Evolutionary conservation across 1,284 basidiomycete species (phyloP), one percentile per base, ranked within the genome.

Genomic region (Grifola frondosa): DNA sequence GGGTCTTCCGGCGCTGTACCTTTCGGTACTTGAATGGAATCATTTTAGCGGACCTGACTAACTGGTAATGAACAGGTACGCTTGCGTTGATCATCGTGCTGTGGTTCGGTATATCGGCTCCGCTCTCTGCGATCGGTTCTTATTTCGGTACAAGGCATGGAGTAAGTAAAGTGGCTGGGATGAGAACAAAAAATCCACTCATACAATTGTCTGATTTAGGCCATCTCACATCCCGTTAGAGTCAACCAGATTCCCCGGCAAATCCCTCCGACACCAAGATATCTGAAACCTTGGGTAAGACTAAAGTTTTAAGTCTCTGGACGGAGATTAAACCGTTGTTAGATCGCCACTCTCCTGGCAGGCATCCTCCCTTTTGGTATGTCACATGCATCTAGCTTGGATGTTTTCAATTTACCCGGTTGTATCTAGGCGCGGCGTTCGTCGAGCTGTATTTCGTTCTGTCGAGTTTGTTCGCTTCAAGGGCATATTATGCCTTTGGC

Each of bases 81-180:
- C 87, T 98, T 74, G 70, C 94, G 30, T 77, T 93, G 16, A 89
- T 99, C 49, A 80, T 96, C 15, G 62, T 91, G 8, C 70, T 99
- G n/a, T 99, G 95, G 95, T 97, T 94, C 65, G 84, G 93, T 35
- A 92, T 98, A 48, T 94, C 93, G 24, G 88, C 91, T 0, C 96
- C 96, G 0, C 73, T 88, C 36, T 88, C 86, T 20, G 75, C 80
- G 13, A 65, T 88, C 30, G 85, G 85, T 16, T 78, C 82, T 10
- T 88, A 90, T 64, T 81, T 86, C 51, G 95, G 95, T 13, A 78
- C 88, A 37, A 88, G 84, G 62, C 86, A 91, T 57, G 95, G 95
- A n/a, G 89, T 92, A 63, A 51, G 84, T 62, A 20, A 16, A 8
- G 15, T 22, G 20, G n/a, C 11, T 15, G n/a, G 21, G 36, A 41